Conservation (phyloP, 2,329 filamentous ascomycete genomes). For the Plenodomus lindquistii region DNA sequence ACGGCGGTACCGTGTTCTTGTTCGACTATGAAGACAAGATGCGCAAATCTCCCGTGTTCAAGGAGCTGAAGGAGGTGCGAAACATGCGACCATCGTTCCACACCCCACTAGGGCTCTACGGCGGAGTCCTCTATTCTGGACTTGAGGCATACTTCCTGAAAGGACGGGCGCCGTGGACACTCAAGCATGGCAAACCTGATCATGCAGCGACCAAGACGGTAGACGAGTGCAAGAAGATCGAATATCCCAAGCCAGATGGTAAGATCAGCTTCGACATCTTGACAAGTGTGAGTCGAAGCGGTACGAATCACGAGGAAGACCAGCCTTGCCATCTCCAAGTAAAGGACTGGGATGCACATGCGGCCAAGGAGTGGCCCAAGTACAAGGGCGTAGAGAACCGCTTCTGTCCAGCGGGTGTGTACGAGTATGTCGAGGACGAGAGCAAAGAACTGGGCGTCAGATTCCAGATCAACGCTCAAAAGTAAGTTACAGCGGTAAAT, state of each 20-base stretch:
- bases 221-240: slow-evolving; percentile 81
- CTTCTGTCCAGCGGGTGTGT: slow-evolving; percentile 96
- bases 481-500: slow-evolving; percentile 65
- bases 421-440: slow-evolving; percentile 95
- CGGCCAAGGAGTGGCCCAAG: slow-evolving; percentile 76
- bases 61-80: slow-evolving; percentile 89
- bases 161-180: slow-evolving; percentile 86
- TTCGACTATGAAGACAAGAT: slow-evolving; percentile 93
- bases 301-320: slow-evolving; percentile 98
- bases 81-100: slow-evolving; percentile 98
- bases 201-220: slow-evolving; percentile 78
- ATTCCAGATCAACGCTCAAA: slow-evolving; percentile 97
- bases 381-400: slow-evolving; percentile 94
- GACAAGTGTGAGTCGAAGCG: slow-evolving; percentile 91
- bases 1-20: slow-evolving; percentile 78
- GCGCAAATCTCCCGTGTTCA: slow-evolving; percentile 86
- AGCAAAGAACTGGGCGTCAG: slow-evolving; percentile 84
- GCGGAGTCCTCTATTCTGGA: slow-evolving; percentile 89
- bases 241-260: slow-evolving; percentile 95
- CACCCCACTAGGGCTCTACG: slow-evolving; percentile 81
- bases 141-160: slow-evolving; percentile 87
- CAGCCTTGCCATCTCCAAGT: slow-evolving; percentile 96
- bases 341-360: slow-evolving; percentile 91
- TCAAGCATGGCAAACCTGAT: slow-evolving; percentile 82
- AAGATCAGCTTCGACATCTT: slow-evolving; percentile 95